Percentiles rank a stretch among this genome's conserved stretches.
Conservation (phyloP, 495 filamentous ascomycete genomes). For the Lepidopterella palustris region DNA sequence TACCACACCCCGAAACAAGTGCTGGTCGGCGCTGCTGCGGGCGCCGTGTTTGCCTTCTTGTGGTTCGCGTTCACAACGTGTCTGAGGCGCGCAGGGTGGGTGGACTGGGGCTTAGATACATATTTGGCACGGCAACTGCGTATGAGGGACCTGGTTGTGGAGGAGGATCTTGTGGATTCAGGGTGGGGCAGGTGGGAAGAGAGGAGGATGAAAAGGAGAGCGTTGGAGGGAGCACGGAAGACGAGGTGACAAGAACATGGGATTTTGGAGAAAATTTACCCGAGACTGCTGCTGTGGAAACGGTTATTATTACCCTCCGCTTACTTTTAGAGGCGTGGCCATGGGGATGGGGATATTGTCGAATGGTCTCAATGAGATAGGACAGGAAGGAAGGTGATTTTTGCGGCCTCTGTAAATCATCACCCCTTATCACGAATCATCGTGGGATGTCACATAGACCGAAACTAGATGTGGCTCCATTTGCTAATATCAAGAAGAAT, state of each 20-base stretch:
- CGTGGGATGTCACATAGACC: too few relatives aligned
- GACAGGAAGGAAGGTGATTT: too few relatives aligned
- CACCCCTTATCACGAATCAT: too few relatives aligned
- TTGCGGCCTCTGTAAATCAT: too few relatives aligned
- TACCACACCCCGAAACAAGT: slow-evolving; percentile 93
- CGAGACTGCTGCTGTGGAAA: too few relatives aligned
- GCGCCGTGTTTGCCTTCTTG: slow-evolving; percentile 58
- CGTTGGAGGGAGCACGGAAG: not conserved
- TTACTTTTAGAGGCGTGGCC: too few relatives aligned
- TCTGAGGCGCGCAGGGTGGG: slow-evolving; percentile 53
- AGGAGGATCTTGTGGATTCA: slow-evolving; percentile 83
- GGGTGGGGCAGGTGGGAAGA: slow-evolving; percentile 91
- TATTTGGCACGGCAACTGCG: slow-evolving; percentile 59
- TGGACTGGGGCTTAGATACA: slow-evolving; percentile 67
- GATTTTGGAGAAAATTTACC: too few relatives aligned
- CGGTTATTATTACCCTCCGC: too few relatives aligned
- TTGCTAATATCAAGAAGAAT: too few relatives aligned
- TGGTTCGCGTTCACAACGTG: slow-evolving; percentile 73
- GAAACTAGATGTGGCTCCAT: too few relatives aligned
- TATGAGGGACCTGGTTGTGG: slow-evolving; percentile 75
- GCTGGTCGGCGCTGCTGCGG: slow-evolving; percentile 66
- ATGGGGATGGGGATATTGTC: too few relatives aligned
- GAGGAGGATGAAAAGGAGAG: slow-evolving; percentile 34
- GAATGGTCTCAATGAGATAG: too few relatives aligned
- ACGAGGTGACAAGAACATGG: not conserved